Conservation (phyloP, 2,329 filamentous ascomycete species). For the Penicillium rolfsii region DNA sequence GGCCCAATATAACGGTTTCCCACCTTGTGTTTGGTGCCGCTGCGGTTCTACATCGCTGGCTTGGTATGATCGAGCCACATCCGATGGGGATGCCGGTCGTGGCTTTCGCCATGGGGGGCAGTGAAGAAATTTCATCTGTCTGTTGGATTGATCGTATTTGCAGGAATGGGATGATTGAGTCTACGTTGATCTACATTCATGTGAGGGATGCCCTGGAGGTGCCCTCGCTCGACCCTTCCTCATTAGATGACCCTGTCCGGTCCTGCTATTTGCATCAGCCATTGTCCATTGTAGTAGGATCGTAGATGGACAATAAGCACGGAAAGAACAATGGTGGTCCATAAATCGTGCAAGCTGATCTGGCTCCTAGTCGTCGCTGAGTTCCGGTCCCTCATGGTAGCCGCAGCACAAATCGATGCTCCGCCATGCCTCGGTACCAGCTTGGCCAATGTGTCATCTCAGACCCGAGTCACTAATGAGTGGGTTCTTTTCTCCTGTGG, state of each 20-base stretch:
- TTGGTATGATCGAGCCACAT: constrained; percentile 19
- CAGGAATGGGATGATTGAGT: not conserved
- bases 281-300: not conserved
- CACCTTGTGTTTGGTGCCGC: constrained; percentile 21
- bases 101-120: constrained; percentile 33
- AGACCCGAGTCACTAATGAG: no score
- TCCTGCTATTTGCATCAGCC: not conserved
- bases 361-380: not conserved
- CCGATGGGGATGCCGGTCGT: constrained; percentile 21
- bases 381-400: not conserved
- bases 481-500: no score
- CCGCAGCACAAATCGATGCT: no score
- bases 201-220: not conserved
- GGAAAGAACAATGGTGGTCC: not conserved
- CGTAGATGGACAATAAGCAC: not conserved
- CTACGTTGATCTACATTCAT: not conserved
- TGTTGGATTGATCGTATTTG: not conserved
- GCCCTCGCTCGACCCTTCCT: not conserved
- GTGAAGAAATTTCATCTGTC: constrained; percentile 30
- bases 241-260: not conserved
- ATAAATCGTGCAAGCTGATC: not conserved
- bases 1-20: not conserved
- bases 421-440: not conserved
- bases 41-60: not conserved
- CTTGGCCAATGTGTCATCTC: not conserved